A percentile compares a stretch with the other conserved stretches of the same genome.
These are phyloP conservation scores for Trichoderma afroharzianum DNA, from an alignment of 2,329 filamentous ascomycete species.

Conservation along the genomic window DNA sequence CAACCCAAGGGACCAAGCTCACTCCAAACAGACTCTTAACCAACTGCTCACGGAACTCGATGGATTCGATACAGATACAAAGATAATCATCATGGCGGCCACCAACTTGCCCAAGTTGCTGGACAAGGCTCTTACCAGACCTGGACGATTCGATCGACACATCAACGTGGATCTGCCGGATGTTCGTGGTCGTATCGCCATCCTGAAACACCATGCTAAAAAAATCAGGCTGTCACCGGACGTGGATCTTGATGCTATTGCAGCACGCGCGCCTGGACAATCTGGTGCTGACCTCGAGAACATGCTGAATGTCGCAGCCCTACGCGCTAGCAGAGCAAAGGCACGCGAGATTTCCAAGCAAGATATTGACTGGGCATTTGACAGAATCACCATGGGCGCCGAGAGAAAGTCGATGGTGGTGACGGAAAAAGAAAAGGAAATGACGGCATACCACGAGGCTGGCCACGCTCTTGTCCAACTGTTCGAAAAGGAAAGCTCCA, in stretches of 20 bases:
- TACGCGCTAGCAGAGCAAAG: slow-evolving; percentile 88
- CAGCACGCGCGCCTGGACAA: slow-evolving; percentile 83
- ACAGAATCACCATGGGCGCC: slow-evolving; percentile 95
- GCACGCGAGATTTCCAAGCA: slow-evolving; percentile 67
- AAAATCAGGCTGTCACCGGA: slow-evolving; percentile 79
- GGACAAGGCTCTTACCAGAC: slow-evolving; percentile 90
- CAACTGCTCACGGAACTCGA: slow-evolving; percentile 95
- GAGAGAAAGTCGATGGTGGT: slow-evolving; percentile 89
- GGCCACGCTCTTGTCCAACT: slow-evolving; percentile 90
- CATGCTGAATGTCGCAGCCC: slow-evolving; percentile 91
- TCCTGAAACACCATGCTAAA: slow-evolving; percentile 88
- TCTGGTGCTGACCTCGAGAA: slow-evolving; percentile 97
- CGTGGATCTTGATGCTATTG: slow-evolving; percentile 80
- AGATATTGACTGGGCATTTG: slow-evolving; percentile 96
- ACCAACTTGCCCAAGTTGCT: slow-evolving; percentile 94
- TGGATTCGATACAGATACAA: slow-evolving; percentile 90
- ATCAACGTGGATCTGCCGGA: slow-evolving; percentile 86
- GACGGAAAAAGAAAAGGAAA: slow-evolving; percentile 86
- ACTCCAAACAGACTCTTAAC: slow-evolving; percentile 96
- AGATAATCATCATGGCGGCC: slow-evolving; percentile 91
- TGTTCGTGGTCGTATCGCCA: slow-evolving; percentile 87
- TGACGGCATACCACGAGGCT: slow-evolving; percentile 95
- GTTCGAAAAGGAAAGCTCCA: slow-evolving; percentile 67
- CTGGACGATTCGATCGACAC: slow-evolving; percentile 92
- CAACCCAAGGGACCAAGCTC: slow-evolving; percentile 87